Percentiles rank a stretch among this genome's conserved stretches.
Conservation (phyloP, 2,329 filamentous ascomycete genomes). For the Colletotrichum aenigma region DNA sequence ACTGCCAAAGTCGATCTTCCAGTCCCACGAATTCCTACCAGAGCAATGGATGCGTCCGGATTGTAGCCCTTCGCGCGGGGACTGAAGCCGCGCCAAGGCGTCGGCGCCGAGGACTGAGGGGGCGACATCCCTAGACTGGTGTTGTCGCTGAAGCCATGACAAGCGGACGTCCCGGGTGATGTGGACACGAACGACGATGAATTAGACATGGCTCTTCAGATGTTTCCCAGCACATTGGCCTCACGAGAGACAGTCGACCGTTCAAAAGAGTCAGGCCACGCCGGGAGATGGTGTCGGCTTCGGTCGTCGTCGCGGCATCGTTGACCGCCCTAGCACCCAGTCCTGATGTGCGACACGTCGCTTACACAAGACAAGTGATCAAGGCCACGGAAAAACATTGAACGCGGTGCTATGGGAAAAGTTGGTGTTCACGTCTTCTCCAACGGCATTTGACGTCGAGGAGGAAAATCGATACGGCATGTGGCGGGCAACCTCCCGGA, state of each 20-base stretch:
- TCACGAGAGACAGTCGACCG: background rate
- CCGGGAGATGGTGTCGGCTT: background rate
- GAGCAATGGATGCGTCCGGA: constrained; percentile 69
- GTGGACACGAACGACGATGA: background rate
- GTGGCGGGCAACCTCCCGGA: background rate
- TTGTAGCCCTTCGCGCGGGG: background rate
- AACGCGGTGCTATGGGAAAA: background rate
- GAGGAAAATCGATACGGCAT: background rate
- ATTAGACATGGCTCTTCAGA: background rate
- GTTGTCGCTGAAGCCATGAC: background rate
- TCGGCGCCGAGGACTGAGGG: background rate
- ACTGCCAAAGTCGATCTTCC: constrained; percentile 79
- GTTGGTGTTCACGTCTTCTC: background rate
- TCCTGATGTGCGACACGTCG: background rate
- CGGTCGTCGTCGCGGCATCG: background rate
- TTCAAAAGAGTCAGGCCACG: background rate
- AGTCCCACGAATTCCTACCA: constrained; percentile 74
- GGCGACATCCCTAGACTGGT: background rate
- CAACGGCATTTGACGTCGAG: background rate
- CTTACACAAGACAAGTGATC: background rate
- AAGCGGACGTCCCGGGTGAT: background rate
- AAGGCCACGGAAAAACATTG: background rate
- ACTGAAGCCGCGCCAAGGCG: background rate
- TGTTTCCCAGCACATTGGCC: background rate
- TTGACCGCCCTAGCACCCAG: background rate